Evolutionary conservation across 2,329 filamentous ascomycete genomes (phyloP), one percentile per base, ranked within the genome.

Genomic region (Penicillium sp.): DNA sequence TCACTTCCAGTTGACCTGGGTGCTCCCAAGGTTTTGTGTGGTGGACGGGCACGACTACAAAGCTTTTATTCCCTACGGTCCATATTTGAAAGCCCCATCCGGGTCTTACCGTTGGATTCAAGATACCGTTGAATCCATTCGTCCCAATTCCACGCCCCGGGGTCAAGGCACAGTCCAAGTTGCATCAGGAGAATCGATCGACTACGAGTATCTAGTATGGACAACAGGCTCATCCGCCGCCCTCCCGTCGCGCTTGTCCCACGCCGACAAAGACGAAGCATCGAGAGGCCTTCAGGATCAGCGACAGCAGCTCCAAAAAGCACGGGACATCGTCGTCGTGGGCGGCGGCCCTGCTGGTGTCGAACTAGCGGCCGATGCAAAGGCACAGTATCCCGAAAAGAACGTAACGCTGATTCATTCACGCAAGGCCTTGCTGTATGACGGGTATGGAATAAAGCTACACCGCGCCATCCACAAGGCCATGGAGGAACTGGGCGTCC

Each of bases 341-440:
- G 80, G 80, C 2, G 79, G 78, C 0, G 80, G 80, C 2, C 78
- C 80, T 1, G 80, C 79, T 0, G 80, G 80, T 1, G 75, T 83
- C 0, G 77, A 83, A 59, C 61, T 83, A 21, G 79, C 78, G 0
- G 72, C 77, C 0, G 80, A 84, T 52, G 74, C 77, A 7, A 81
- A 80, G 57, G 68, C 68, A 4, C 56, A 65, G 7, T 80, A 78
- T 47, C 77, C 78, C 0, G 68, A 74, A 5, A 83, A 83, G 59
- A 59, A 63, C 0, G 73, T 84, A 7, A 71, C 71, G 0, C 56
- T 84, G 5, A 68, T 84, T 0, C 79, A 83, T 56, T 83, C 80
- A 1, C 65, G 79, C 11, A 56, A 62, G 2, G 65, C 63, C 0
- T 57, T 82, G 1, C 73, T 83, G 72, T 69, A 74, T 41, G 66